Evolutionary conservation across 805 yeast genomes (phyloP).

Genomic region (Starmerella davenportii): DNA sequence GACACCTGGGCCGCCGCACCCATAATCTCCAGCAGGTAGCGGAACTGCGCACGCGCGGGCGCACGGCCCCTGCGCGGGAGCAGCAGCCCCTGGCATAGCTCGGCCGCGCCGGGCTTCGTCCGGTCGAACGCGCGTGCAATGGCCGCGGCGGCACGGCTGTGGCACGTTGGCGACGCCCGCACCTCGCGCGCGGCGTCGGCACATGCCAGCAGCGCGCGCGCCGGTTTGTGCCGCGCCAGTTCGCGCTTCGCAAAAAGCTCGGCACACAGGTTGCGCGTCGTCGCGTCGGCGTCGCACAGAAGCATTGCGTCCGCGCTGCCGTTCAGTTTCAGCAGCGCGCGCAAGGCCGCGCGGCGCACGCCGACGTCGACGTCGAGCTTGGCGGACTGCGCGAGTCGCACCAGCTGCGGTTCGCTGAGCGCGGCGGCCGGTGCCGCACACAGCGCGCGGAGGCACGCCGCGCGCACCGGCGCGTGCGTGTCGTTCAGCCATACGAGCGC

Average conservation of each 20-base stretch:
- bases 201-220: neutral
- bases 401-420: neutral
- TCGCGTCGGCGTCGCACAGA: conserved; percentile 4
- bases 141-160: neutral
- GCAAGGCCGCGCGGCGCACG: conserved; percentile 11
- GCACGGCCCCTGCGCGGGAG: neutral
- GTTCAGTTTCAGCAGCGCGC: neutral
- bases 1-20: neutral
- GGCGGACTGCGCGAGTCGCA: conserved; percentile 9
- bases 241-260: neutral
- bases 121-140: neutral
- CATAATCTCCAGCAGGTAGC: neutral
- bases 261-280: conserved; percentile 6
- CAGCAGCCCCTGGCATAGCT: neutral
- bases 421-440: neutral
- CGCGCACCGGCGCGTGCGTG: conserved; percentile 9
- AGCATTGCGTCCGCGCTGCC: neutral
- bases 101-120: neutral
- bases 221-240: neutral
- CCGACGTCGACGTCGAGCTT: conserved; percentile 9
- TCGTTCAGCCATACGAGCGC: conserved; percentile 7
- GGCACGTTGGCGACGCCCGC: too few relatives aligned
- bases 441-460: conserved; percentile 4
- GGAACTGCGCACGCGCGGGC: neutral
- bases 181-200: neutral